Conservation (phyloP, 1,284 basidiomycete species). For the Sporisorium iseilematis-ciliati region DNA sequence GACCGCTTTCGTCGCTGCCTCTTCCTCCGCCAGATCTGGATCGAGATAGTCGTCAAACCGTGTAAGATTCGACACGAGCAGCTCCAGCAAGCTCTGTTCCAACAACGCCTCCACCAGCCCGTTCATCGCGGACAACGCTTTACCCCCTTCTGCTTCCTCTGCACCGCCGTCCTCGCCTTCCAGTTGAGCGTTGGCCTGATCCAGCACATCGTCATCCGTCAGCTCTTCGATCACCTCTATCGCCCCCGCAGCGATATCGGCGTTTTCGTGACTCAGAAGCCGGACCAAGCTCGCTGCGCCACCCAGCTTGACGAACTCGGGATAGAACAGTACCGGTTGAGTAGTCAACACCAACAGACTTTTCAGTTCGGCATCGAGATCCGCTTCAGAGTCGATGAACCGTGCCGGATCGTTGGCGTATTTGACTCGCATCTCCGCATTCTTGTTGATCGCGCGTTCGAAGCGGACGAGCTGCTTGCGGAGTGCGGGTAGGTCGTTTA, state of each 20-base stretch:
- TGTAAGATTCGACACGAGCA: slow-evolving; percentile 86
- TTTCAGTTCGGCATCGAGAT: slow-evolving; percentile 88
- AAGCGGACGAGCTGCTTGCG: slow-evolving; percentile 83
- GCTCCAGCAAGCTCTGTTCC: slow-evolving; percentile 83
- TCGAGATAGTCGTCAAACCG: slow-evolving; percentile 57
- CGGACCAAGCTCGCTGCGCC: slow-evolving; percentile 80
- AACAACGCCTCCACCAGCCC: slow-evolving; percentile 71
- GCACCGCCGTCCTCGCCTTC: slow-evolving; percentile 73
- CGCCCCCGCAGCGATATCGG: slow-evolving; percentile 58
- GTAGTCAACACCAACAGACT: slow-evolving; percentile 86
- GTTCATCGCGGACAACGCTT: slow-evolving; percentile 18
- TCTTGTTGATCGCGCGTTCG: slow-evolving; percentile 89
- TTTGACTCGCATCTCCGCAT: slow-evolving; percentile 86
- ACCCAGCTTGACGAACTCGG: slow-evolving; percentile 85
- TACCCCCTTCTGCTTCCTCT: slow-evolving; percentile 31
- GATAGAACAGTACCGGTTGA: slow-evolving; percentile 84
- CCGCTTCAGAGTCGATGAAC: slow-evolving; percentile 98
- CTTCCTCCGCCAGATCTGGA: slow-evolving; percentile 5
- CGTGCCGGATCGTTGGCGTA: slow-evolving; percentile 73
- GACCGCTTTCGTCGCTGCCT: slow-evolving; percentile 19
- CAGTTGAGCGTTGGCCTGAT: slow-evolving; percentile 73
- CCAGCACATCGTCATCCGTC: slow-evolving; percentile 93
- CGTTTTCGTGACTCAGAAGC: slow-evolving; percentile 75
- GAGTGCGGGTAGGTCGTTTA: slow-evolving; percentile 14
- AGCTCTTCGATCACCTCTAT: slow-evolving; percentile 80